These are phyloP conservation scores for Yamadazyma akitaensis DNA, from an alignment of 805 yeast species.

Conservation along the genomic window DNA sequence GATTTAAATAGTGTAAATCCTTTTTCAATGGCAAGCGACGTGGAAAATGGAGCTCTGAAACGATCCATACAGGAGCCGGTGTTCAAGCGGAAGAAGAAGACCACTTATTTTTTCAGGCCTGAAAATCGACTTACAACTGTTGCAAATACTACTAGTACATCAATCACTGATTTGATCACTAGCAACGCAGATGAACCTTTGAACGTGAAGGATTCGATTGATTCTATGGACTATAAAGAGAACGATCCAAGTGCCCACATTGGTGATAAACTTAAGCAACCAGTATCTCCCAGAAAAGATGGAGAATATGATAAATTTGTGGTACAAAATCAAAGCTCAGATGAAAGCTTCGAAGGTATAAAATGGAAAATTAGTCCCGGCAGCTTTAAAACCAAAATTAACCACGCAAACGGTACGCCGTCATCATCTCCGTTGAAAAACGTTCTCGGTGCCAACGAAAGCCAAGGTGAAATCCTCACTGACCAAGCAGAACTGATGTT, in stretches of 20 bases:
- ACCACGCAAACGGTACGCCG: constrained; percentile 14
- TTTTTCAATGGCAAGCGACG: constrained; percentile 3
- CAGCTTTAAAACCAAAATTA: constrained; percentile 6
- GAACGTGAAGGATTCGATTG: background rate
- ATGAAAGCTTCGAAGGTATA: constrained; percentile 43
- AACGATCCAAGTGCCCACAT: background rate
- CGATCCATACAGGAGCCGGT: background rate
- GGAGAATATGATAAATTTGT: constrained; percentile 12
- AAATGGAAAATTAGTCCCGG: constrained; percentile 44
- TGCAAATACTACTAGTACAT: background rate
- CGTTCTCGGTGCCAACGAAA: background rate
- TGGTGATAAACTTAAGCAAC: background rate
- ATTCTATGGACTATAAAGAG: background rate
- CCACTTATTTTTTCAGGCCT: constrained; percentile 36
- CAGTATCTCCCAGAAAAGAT: background rate
- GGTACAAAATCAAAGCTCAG: constrained; percentile 31
- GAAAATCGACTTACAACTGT: constrained; percentile 22
- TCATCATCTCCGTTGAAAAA: constrained; percentile 43
- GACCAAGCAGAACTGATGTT: constrained; percentile 38
- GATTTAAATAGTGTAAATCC: background rate
- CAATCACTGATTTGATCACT: background rate
- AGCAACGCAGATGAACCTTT: background rate
- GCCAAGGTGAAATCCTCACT: constrained; percentile 18
- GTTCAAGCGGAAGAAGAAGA: constrained; percentile 12
- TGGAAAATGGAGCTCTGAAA: constrained; percentile 4